A percentile compares a stretch with the other conserved stretches of the same genome.
Conservation (phyloP, 129 eudicot species). For the Kitagawia praeruptora region DNA sequence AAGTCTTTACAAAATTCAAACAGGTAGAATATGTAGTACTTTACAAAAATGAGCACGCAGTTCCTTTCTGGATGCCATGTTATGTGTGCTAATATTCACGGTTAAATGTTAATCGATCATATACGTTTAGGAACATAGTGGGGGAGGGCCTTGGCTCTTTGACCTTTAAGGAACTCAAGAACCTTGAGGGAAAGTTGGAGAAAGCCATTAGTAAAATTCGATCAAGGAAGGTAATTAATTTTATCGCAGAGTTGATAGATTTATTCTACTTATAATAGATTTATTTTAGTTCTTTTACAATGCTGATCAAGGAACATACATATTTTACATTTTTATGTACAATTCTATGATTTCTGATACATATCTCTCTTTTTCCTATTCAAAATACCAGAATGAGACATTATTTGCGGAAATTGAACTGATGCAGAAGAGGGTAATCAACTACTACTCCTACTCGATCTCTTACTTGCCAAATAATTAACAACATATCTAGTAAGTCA, state of each 20-base stretch:
- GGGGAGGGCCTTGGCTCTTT: conserved; percentile 30
- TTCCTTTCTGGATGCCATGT: background rate
- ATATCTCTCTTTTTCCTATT: background rate
- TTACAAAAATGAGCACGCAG: too few species aligned
- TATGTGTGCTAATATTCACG: background rate
- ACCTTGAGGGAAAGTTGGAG: conserved; percentile 31
- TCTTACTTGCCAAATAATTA: background rate
- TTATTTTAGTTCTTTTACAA: background rate
- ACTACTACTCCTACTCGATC: background rate
- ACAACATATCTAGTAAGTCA: background rate
- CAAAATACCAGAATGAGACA: conserved; percentile 30
- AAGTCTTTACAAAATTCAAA: conserved; percentile 6
- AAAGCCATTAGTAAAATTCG: conserved; percentile 35
- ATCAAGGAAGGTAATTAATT: conserved; percentile 21
- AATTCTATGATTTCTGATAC: background rate
- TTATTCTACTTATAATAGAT: background rate
- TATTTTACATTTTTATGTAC: background rate
- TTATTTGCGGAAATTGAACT: conserved; percentile 36
- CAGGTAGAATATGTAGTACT: background rate
- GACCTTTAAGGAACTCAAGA: conserved; percentile 30
- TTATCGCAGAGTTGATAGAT: too few species aligned
- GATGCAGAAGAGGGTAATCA: conserved; percentile 43
- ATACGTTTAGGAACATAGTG: conserved; percentile 20
- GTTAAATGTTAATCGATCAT: background rate
- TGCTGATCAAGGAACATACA: background rate